Base-by-base conservation (phyloP, 2,329 filamentous ascomycete genomes). In the Talaromyces sp. region DNA sequence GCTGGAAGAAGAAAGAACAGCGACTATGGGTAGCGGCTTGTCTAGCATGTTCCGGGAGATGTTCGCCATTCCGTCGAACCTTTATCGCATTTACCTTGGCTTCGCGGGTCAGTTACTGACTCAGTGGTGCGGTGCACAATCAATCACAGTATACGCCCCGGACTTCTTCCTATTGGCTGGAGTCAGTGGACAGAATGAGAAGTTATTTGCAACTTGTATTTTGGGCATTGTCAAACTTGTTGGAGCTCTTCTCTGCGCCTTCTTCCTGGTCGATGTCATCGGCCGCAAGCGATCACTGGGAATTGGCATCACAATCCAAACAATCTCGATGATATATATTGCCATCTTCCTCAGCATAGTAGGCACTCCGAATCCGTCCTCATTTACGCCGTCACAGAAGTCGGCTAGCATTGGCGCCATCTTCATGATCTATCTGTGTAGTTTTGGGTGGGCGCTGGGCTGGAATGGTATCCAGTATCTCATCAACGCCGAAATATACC, bases 381-480 rank as follows among this genome's bases (percentile, higher is more conserved):
- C 76, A 0, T 79, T 89, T 1, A 82, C 84, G 0, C 64, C 72
- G 0, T 70, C 72, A 19, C 79, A 89, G 69, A 81, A 82, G 68
- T 81, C 79, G 0, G 85, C 87, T 3, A 89, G 88, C 61, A 86
- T 83, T 27, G 88, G 85, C 3, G 90, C 90, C 13, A 87, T 91
- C 66, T 87, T 87, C 57, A 89, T 90, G 86, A 90, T 92, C 69
- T 92, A 89, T 74, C 82, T 86, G 64, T 88, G 88, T 1, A 91
- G 88, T 88, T 88, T 48, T 14, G 45, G 22, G 1, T 24, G 19
- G 10, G 45, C 88, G 1, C 78, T 90, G 3, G 88, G 85, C 39
- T 93, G 87, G 89, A 92, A 92, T 78, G 86, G 83, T 1, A 90
- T 91, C 82, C 90, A 92, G 77, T 93, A 93, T 73, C 83, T 93